Evolutionary conservation across 192 early-diverging fungal species (phyloP).

Genomic region (Linnemannia elongata): DNA sequence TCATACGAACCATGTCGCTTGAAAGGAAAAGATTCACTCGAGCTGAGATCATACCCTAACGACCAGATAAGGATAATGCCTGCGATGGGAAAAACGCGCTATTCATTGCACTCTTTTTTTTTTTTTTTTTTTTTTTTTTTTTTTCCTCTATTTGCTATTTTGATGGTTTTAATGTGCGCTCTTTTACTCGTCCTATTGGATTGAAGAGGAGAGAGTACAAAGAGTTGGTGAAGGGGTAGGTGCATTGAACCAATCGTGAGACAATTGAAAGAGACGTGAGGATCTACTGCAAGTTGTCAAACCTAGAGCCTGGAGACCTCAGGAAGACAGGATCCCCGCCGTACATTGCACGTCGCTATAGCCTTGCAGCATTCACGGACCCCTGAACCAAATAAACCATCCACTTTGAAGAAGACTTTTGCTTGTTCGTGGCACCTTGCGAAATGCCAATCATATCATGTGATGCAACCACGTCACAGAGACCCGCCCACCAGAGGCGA

Average conservation of each 20-base stretch:
- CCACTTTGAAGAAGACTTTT: too few species aligned
- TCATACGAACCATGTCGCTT: not conserved
- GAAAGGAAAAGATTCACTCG: constrained; percentile 27
- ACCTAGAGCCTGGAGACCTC: not conserved
- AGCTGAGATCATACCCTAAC: constrained; percentile 56
- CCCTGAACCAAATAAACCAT: not conserved
- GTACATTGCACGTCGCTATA: not conserved
- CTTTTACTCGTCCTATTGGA: not conserved
- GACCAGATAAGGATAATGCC: constrained; percentile 54
- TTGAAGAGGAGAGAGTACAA: not conserved
- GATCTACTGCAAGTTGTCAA: not conserved
- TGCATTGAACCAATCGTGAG: not conserved
- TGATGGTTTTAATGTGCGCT: not conserved
- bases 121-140: not conserved
- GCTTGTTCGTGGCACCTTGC: not conserved
- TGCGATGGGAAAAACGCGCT: constrained; percentile 51
- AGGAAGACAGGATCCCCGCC: not conserved
- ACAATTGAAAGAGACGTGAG: not conserved
- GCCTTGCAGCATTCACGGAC: not conserved
- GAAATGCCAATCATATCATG: not conserved
- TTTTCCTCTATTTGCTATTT: not conserved
- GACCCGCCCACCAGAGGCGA: too few species aligned
- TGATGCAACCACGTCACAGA: not conserved
- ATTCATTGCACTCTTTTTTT: constrained; percentile 19
- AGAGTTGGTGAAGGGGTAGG: not conserved